Conservation (phyloP, 2,329 filamentous ascomycete genomes). For the Alternaria consortialis region DNA sequence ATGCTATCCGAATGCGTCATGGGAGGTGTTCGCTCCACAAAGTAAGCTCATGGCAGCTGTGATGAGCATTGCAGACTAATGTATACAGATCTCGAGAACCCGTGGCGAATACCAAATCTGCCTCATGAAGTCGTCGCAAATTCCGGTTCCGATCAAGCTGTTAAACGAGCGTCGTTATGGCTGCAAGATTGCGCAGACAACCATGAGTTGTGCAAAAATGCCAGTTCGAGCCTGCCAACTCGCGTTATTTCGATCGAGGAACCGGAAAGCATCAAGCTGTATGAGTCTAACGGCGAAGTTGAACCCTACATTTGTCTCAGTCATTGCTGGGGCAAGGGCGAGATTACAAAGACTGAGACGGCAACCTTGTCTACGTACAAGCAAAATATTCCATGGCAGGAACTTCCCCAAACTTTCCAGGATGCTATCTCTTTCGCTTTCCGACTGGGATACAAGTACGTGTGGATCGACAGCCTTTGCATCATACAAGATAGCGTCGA, state of each 20-base stretch:
- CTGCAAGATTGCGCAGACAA: neutral
- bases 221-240: neutral
- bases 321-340: constrained; percentile 9
- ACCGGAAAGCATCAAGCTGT: neutral
- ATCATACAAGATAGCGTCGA: constrained; percentile 24
- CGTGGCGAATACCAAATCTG: neutral
- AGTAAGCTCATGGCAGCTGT: neutral
- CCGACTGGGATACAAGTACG: constrained; percentile 19
- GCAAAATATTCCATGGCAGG: constrained; percentile 10
- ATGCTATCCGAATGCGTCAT: constrained; percentile 1
- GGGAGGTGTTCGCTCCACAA: neutral
- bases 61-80: neutral
- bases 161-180: neutral
- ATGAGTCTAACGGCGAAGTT: constrained; percentile 1
- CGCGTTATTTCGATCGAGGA: constrained; percentile 7
- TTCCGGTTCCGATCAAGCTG: constrained; percentile 1
- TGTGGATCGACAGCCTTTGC: constrained; percentile 31
- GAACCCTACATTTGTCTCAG: constrained; percentile 9
- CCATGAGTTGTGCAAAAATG: neutral
- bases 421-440: constrained; percentile 20
- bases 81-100: neutral
- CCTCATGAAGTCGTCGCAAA: neutral
- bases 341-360: neutral
- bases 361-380: neutral
- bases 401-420: constrained; percentile 20